phyloP scores from a whole-genome alignment of 208 protist species.

The Novymonas esmeraldas region DNA sequence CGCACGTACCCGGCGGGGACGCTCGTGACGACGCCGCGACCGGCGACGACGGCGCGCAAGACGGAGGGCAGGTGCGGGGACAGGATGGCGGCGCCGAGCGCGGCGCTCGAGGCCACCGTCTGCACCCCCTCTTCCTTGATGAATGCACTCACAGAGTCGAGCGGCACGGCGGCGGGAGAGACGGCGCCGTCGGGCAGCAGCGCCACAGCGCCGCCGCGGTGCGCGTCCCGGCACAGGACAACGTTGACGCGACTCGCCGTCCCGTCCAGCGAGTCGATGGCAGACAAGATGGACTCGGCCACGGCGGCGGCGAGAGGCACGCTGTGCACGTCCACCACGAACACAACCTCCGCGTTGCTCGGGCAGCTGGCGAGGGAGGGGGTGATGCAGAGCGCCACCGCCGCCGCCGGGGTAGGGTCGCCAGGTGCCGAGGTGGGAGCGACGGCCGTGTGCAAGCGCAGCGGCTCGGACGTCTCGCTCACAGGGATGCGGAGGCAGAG shows the following conservation, averaged over 20 bases:
- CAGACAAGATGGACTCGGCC: conserved; percentile 40
- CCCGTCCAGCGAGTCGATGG: conserved; percentile 27
- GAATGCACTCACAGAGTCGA: conserved; percentile 27
- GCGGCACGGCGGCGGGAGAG: conserved; percentile 19
- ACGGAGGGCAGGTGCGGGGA: conserved; percentile 38
- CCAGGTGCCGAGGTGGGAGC: conserved; percentile 22
- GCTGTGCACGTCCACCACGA: conserved; percentile 67
- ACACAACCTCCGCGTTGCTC: conserved; percentile 70
- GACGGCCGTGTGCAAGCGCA: conserved; percentile 41
- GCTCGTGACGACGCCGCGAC: conserved; percentile 14
- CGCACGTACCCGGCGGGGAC: conserved; percentile 65
- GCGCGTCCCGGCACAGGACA: conserved; percentile 40
- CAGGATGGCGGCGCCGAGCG: conserved; percentile 15
- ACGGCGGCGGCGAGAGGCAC: conserved; percentile 21
- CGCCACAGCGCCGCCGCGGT: conserved; percentile 22
- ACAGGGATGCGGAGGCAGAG: conserved; percentile 43
- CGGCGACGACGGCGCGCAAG: conserved; percentile 27
- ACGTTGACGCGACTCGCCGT: conserved; percentile 63
- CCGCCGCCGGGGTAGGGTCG: conserved; percentile 37
- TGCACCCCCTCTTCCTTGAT: conserved; percentile 31
- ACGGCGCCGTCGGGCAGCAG: conserved; percentile 33
- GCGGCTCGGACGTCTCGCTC: conserved; percentile 54
- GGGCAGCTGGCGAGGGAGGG: conserved; percentile 37
- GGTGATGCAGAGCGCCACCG: conserved; percentile 47
- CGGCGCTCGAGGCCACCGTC: neutral